Evolutionary conservation across 169 alveolate genomes (phyloP), one percentile per base, ranked within the genome.

Genomic region (Cryptosporidium baileyi): DNA sequence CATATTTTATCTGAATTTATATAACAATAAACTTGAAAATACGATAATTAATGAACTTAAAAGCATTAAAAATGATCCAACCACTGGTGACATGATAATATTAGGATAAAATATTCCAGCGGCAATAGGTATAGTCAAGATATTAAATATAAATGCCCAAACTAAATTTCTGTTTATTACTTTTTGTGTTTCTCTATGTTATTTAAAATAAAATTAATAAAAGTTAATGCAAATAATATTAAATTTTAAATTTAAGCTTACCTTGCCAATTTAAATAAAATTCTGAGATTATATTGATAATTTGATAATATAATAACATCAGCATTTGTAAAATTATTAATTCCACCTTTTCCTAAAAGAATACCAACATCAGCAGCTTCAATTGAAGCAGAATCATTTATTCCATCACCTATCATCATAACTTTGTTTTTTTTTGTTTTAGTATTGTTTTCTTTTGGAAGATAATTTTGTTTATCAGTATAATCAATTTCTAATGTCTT

Each of bases 381-480:
- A 7, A 74, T 36, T 22, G 74, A 38, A 15, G 85, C 85, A 9
- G 85, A 74, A 19, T 74, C 85, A 74, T 74, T 74, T 38, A 74
- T 36, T 15, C 85, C 85, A 30, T 74, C 85, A 11, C 85, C 85
- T 52, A 74, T 57, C 85, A 74, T 74, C 85, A 74, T 74, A 19
- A 74, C 85, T 54, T 45, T 74, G 22, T 74, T 51, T 17, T 22
- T 28, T 15, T 41, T 74, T 51, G 61, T 24, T n/a, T 13, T 15
- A 19, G 63, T 5, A 19, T 57, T 38, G 5, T 5, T 5, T 22
- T 19, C 6, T 38, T 57, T 57, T 24, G 9, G 7, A 4, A 24
- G 6, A 1, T 30, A 0, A 38, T 49, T 54, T 2, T 17, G 1
- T 32, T 34, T 26, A 28, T 52, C 36, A n/a, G 30, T 34, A n/a